Conservation (phyloP, 352 stramenopile species). For the Phytophthora agathidicida region DNA sequence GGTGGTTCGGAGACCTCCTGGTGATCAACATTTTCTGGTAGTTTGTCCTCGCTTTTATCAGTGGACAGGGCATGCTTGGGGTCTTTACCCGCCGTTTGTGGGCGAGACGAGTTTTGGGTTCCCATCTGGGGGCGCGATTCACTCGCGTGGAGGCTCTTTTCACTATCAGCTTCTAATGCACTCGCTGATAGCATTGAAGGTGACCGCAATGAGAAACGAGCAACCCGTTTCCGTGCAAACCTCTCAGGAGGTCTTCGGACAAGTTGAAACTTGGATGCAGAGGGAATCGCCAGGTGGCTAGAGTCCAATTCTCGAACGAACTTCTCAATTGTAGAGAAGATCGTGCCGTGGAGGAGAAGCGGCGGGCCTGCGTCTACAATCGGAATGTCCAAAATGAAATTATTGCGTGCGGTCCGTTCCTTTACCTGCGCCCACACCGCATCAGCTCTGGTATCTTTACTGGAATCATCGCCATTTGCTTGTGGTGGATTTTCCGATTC, state of each 20-base stretch:
- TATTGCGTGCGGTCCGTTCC: constrained; percentile 33
- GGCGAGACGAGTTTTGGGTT: constrained; percentile 24
- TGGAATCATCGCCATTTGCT: not conserved
- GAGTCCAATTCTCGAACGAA: constrained; percentile 67
- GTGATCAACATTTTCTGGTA: constrained; percentile 1
- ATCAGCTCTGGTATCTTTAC: constrained; percentile 1
- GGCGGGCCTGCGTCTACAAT: constrained; percentile 53
- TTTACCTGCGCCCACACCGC: constrained; percentile 16
- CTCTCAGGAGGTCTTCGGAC: constrained; percentile 72
- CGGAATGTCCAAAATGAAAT: constrained; percentile 66
- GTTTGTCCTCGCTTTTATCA: not conserved
- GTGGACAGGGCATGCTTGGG: not conserved
- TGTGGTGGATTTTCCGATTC: not conserved
- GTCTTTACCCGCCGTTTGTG: constrained; percentile 27
- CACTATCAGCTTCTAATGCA: constrained; percentile 22
- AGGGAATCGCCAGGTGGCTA: constrained; percentile 65
- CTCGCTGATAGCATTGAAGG: constrained; percentile 9
- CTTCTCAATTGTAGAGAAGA: constrained; percentile 68
- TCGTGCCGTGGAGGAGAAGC: constrained; percentile 58
- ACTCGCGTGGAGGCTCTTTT: constrained; percentile 16
- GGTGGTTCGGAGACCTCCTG: constrained; percentile 4
- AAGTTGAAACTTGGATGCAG: constrained; percentile 75
- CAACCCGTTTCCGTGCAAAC: constrained; percentile 60
- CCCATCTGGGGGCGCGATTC: constrained; percentile 6
- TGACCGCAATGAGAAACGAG: constrained; percentile 49